These are phyloP conservation scores for Fusarium anguioides DNA, from an alignment of 2,329 filamentous ascomycete genomes.

Conservation along the genomic window DNA sequence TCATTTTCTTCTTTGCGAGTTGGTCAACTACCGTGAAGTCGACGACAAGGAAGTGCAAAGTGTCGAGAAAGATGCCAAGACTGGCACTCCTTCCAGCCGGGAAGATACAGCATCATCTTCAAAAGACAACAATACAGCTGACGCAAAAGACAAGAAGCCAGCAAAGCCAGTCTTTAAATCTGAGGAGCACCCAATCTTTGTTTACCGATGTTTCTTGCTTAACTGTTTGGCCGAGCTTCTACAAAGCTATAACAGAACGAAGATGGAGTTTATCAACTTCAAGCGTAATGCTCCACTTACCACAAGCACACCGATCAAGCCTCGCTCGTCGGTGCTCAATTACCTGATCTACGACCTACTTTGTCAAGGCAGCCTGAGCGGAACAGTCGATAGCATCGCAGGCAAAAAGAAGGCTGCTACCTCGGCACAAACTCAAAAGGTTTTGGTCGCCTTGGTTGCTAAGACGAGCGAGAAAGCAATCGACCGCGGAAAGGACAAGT, in stretches of 20 bases:
- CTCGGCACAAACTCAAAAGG: constrained; percentile 84
- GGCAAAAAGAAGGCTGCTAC: constrained; percentile 89
- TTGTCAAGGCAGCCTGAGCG: constrained; percentile 68
- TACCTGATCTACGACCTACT: constrained; percentile 88
- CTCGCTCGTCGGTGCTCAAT: constrained; percentile 90
- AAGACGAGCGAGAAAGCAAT: constrained; percentile 84
- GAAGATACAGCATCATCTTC: constrained; percentile 47
- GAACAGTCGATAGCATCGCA: constrained; percentile 77
- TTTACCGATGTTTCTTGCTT: constrained; percentile 94
- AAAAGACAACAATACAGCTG: constrained; percentile 46
- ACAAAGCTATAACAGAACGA: constrained; percentile 91
- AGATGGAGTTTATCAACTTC: constrained; percentile 99
- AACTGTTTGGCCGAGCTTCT: constrained; percentile 92
- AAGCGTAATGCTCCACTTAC: constrained; percentile 89
- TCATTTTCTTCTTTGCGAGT: constrained; percentile 91
- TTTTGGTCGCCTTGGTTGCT: constrained; percentile 86
- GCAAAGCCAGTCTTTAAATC: constrained; percentile 85
- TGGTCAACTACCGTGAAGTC: constrained; percentile 91
- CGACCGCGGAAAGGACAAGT: constrained; percentile 67
- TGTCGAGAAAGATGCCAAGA: constrained; percentile 56
- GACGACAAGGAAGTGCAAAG: constrained; percentile 78
- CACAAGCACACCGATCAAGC: constrained; percentile 90
- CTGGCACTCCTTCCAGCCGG: constrained; percentile 47
- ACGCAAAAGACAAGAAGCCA: constrained; percentile 69
- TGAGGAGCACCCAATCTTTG: constrained; percentile 94